Conservation (phyloP, 495 filamentous ascomycete genomes). For the Letharia lupina region DNA sequence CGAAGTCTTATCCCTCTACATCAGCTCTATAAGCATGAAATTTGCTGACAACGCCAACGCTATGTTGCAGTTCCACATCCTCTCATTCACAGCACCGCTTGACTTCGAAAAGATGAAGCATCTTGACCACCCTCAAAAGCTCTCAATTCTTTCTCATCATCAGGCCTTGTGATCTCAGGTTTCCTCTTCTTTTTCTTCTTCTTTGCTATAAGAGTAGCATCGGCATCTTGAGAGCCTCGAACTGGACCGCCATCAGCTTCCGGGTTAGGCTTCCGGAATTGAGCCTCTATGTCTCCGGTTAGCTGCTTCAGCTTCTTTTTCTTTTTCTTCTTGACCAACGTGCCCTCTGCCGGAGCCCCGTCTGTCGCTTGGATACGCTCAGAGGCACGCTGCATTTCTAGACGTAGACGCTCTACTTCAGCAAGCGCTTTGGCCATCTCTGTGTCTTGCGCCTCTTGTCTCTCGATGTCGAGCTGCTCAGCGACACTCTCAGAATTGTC, state of each 20-base stretch:
- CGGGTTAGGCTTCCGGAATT: neutral
- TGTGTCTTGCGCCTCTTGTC: slow-evolving; percentile 55
- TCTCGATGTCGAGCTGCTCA: slow-evolving; percentile 39
- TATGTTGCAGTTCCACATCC: neutral
- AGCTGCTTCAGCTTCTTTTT: slow-evolving; percentile 39
- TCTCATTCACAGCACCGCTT: neutral
- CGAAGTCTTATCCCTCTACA: neutral
- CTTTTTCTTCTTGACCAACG: slow-evolving; percentile 70
- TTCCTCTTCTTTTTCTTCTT: slow-evolving; percentile 48
- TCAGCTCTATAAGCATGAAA: neutral
- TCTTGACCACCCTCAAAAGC: neutral
- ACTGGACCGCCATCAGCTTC: slow-evolving; percentile 6
- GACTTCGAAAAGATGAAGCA: neutral
- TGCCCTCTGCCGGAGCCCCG: slow-evolving; percentile 61
- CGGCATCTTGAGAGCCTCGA: slow-evolving; percentile 9
- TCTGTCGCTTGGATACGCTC: slow-evolving; percentile 65
- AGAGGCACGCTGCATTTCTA: slow-evolving; percentile 86
- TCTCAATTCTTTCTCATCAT: neutral
- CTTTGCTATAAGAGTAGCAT: slow-evolving; percentile 21
- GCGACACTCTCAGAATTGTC: slow-evolving; percentile 39
- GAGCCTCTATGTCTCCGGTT: slow-evolving; percentile 16
- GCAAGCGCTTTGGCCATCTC: slow-evolving; percentile 80
- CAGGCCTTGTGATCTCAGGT: neutral
- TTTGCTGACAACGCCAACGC: neutral
- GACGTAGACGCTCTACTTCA: slow-evolving; percentile 72